phyloP scores from a whole-genome alignment of 768 basidiomycete species.

The Basidioascus undulatus region DNA sequence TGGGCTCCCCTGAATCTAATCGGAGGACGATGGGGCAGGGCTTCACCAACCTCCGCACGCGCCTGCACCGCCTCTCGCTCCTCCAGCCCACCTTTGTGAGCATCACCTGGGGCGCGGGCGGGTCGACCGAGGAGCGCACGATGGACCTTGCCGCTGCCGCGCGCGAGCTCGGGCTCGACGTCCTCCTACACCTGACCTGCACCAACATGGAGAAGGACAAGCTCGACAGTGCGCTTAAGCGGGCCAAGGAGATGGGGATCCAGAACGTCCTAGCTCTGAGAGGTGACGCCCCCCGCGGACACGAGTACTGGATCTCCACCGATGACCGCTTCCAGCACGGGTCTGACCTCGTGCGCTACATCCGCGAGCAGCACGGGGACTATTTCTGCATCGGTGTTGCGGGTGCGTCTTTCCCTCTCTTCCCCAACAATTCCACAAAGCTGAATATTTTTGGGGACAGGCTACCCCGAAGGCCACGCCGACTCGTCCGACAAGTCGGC shows the following conservation, averaged over 20 bases:
- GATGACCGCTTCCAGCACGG: slow-evolving; percentile 66
- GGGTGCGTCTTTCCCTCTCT: slow-evolving; percentile 24
- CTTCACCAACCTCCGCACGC: slow-evolving; percentile 68
- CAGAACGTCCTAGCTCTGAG: slow-evolving; percentile 75
- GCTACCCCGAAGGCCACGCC: slow-evolving; percentile 73
- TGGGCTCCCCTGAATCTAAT: too few relatives aligned
- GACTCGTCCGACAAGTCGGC: slow-evolving; percentile 27
- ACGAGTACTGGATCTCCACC: slow-evolving; percentile 75
- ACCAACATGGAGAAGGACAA: slow-evolving; percentile 97
- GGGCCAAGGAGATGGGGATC: slow-evolving; percentile 56
- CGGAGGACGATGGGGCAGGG: too few relatives aligned
- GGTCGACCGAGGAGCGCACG: slow-evolving; percentile 64
- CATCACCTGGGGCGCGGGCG: slow-evolving; percentile 95
- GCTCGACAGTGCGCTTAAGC: slow-evolving; percentile 69
- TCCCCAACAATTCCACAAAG: neutral
- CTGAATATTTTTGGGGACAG: slow-evolving; percentile 20
- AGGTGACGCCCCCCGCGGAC: slow-evolving; percentile 82
- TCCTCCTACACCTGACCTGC: slow-evolving; percentile 96
- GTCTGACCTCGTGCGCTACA: slow-evolving; percentile 73
- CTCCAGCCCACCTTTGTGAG: slow-evolving; percentile 65
- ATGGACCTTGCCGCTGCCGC: slow-evolving; percentile 69
- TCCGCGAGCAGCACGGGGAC: slow-evolving; percentile 55
- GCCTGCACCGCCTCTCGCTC: slow-evolving; percentile 47
- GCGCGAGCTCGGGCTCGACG: slow-evolving; percentile 62
- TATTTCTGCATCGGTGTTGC: slow-evolving; percentile 89